Base-by-base conservation (phyloP, 345 rosid genomes). In the Bruguiera sexangula region DNA sequence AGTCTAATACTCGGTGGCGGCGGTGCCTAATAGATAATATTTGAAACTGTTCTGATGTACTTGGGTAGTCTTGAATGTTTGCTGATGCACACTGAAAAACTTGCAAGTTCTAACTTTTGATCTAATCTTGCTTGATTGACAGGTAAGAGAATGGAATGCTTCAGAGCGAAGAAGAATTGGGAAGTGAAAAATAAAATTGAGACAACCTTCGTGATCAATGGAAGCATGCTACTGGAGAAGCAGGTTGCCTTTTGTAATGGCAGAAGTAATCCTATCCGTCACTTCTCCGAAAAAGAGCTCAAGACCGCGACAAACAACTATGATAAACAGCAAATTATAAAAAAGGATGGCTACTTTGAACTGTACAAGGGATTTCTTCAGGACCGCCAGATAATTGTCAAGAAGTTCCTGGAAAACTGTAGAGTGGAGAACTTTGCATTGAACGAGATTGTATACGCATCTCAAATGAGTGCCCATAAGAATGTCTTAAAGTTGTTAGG, bases 401-500 rank as follows among this genome's bases (percentile, higher is more conserved):
- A 74, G 67, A 60, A 37, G 57, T 74, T 27, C 22, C 10, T 0
- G 6, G 29, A 54, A n/a, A 5, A 9, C 29, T 9, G 10, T 4
- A 22, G 24, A 8, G 16, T 9, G 15, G 60, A 22, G 6, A 10
- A 27, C 10, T 6, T 4, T 4, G 43, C 24, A 6, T 24, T 27
- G 34, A 73, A 66, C 48, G 69, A 73, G 16, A 76, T 69, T 52
- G 64, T 63, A 4, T n/a, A 46, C 16, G 54, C 72, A 3, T 55
- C 73, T 27, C 34, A 34, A 43, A 66, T 76, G 77, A 65, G 69
- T 57, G 20, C 1, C 2, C 77, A 73, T 54, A 69, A 31, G 31
- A 69, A 69, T 62, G 64, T 69, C 52, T 36, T 76, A 4, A 69
- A 72, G 69, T 36, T 80, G n/a, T 16, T 80, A n/a, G 80, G 80